A percentile compares a stretch with the other conserved stretches of the same genome.
phyloP scores from a whole-genome alignment of 2,329 filamentous ascomycete genomes.

The Cladophialophora exuberans region DNA sequence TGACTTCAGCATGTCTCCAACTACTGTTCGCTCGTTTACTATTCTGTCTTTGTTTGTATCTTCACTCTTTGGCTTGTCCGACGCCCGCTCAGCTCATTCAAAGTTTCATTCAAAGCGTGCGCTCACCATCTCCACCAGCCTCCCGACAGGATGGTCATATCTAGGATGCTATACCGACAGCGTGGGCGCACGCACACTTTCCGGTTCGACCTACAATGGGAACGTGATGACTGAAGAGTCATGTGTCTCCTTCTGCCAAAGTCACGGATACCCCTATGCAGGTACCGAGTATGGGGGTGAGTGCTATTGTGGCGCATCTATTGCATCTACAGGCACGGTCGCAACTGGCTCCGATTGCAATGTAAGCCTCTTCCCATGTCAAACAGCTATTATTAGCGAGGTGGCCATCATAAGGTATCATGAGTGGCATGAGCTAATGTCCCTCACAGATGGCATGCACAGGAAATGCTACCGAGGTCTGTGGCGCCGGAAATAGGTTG shows the following conservation, averaged over 20 bases:
- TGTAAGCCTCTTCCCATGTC: not conserved
- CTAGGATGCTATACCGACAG: constrained; percentile 24
- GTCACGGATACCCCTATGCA: constrained; percentile 26
- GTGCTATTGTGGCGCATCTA: constrained; percentile 26
- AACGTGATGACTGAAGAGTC: constrained; percentile 53
- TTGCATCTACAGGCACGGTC: not conserved
- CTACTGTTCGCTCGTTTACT: not conserved
- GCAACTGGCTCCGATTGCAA: constrained; percentile 26
- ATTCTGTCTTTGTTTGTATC: not conserved
- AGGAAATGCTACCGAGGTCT: constrained; percentile 53
- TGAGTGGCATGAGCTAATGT: not conserved
- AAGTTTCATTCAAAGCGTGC: not conserved
- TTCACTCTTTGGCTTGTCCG: not conserved
- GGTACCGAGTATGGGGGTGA: constrained; percentile 26
- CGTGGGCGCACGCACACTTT: constrained; percentile 16
- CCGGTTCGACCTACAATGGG: not conserved
- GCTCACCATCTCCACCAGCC: constrained; percentile 10
- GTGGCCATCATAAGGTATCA: no score
- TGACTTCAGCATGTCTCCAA: not conserved
- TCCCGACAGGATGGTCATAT: constrained; percentile 21
- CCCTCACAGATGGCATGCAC: constrained; percentile 26
- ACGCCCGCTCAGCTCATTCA: not conserved
- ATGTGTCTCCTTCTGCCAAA: constrained; percentile 35
- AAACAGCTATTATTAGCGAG: no score
- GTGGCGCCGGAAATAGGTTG: constrained; percentile 47